These are phyloP conservation scores for Combretum micranthum DNA, from an alignment of 345 rosid genomes.

Conservation along the genomic window DNA sequence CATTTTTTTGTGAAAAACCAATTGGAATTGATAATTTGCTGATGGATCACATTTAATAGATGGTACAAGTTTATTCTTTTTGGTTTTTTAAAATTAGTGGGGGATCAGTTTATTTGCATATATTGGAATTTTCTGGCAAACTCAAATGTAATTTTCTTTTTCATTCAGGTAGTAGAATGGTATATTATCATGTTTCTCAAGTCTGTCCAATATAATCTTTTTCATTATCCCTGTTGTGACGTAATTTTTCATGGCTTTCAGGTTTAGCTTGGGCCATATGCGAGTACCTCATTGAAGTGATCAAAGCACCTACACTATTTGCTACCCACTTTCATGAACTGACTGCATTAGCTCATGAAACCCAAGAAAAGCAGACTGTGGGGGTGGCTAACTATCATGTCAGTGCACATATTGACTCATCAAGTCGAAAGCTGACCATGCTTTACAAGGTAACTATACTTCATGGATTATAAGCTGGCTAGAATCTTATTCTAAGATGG, in stretches of 20 bases:
- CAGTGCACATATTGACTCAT: slow-evolving; percentile 86
- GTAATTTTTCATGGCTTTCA: slow-evolving; percentile 19
- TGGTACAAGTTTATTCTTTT: no score
- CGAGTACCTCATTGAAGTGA: slow-evolving; percentile 86
- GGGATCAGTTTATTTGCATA: no score
- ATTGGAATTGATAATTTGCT: no score
- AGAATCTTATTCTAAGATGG: no score
- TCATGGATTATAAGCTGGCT: no score
- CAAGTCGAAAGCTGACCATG: slow-evolving; percentile 88
- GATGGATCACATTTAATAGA: no score
- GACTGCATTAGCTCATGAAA: slow-evolving; percentile 71
- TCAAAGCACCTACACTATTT: slow-evolving; percentile 85
- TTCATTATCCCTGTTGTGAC: background rate
- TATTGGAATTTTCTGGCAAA: no score
- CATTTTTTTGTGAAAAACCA: no score
- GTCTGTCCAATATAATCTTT: slow-evolving; percentile 2
- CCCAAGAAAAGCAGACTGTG: slow-evolving; percentile 32
- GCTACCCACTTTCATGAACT: slow-evolving; percentile 98
- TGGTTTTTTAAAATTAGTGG: no score
- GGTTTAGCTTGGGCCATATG: slow-evolving; percentile 99
- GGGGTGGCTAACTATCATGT: slow-evolving; percentile 95
- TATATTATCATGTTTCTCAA: background rate
- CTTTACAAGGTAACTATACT: slow-evolving; percentile 64
- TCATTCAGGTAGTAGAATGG: background rate
- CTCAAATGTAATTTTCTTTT: background rate